Percentiles rank a stretch among this genome's conserved stretches.
Conservation (phyloP, 2,329 filamentous ascomycete species). For the Venturiaceae sp. region DNA sequence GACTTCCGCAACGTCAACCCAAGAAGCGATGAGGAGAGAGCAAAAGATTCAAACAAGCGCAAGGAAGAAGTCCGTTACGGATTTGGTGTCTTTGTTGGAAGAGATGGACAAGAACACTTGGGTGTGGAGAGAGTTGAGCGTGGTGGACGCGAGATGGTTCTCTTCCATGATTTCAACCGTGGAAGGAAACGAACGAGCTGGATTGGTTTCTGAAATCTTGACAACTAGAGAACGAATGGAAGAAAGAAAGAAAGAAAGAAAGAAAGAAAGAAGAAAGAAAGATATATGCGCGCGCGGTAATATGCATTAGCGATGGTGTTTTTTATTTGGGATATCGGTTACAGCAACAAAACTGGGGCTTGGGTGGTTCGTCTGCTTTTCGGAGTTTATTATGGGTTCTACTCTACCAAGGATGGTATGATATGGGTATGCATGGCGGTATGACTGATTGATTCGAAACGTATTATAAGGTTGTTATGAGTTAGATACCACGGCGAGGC, state of each 20-base stretch:
- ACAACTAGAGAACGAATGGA: background rate
- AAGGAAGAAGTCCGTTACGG: slow-evolving; percentile 30
- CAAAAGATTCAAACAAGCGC: slow-evolving; percentile 2
- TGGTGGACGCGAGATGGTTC: slow-evolving; percentile 21
- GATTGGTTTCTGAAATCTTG: slow-evolving; percentile 1
- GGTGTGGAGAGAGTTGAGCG: slow-evolving; percentile 46
- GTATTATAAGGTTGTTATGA: background rate
- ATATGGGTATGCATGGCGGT: background rate
- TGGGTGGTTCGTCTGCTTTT: background rate
- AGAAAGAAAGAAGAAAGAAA: too few relatives aligned
- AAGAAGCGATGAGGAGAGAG: background rate
- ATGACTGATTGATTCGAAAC: too few relatives aligned
- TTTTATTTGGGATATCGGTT: background rate
- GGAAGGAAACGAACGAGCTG: slow-evolving; percentile 3
- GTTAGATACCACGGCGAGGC: background rate
- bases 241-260: background rate
- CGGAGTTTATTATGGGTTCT: background rate
- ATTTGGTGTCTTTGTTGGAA: slow-evolving; percentile 47
- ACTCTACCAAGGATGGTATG: background rate
- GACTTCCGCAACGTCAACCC: slow-evolving; percentile 1
- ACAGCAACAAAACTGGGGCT: background rate
- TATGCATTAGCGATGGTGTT: background rate
- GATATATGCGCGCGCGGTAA: too few relatives aligned
- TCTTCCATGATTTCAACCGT: background rate
- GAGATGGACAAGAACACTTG: slow-evolving; percentile 49